A percentile compares a stretch with the other conserved stretches of the same genome.
Evolutionary conservation across 2,329 filamentous ascomycete genomes (phyloP).

Genomic region (Tolypocladium pustulatum): DNA sequence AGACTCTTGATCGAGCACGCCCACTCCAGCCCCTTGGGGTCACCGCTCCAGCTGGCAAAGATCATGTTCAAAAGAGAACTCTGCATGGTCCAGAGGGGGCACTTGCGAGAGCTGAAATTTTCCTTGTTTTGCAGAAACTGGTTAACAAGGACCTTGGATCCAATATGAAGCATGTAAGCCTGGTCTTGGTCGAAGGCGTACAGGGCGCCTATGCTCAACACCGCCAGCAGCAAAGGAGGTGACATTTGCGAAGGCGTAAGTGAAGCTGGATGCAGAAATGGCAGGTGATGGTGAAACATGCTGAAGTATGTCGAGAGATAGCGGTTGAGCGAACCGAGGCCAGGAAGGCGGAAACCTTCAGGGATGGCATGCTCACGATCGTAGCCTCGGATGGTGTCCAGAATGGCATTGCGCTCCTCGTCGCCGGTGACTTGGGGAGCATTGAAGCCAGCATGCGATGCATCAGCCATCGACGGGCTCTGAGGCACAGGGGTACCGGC

Average conservation of each 20-base stretch:
- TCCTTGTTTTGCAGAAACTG: slow-evolving; percentile 97
- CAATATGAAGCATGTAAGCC: slow-evolving; percentile 94
- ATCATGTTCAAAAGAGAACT: slow-evolving; percentile 96
- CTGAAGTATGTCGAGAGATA: slow-evolving; percentile 95
- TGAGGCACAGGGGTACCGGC: slow-evolving; percentile 62
- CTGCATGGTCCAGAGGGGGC: slow-evolving; percentile 97
- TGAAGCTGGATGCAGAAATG: slow-evolving; percentile 86
- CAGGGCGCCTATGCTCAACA: slow-evolving; percentile 88
- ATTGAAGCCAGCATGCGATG: slow-evolving; percentile 55
- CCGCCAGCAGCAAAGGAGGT: slow-evolving; percentile 74
- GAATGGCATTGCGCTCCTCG: slow-evolving; percentile 72
- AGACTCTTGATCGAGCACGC: slow-evolving; percentile 98
- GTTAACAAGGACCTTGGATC: slow-evolving; percentile 93
- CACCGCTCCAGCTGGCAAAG: slow-evolving; percentile 97
- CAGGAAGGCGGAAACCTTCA: slow-evolving; percentile 82
- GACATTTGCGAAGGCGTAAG: slow-evolving; percentile 75
- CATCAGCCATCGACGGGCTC: slow-evolving; percentile 58
- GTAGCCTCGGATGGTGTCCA: slow-evolving; percentile 73
- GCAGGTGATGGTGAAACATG: slow-evolving; percentile 91
- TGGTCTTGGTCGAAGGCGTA: slow-evolving; percentile 97
- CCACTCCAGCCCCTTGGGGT: slow-evolving; percentile 96
- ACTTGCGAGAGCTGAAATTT: slow-evolving; percentile 96
- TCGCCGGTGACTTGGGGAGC: slow-evolving; percentile 76
- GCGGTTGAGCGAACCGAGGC: slow-evolving; percentile 70
- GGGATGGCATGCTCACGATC: slow-evolving; percentile 76